phyloP scores from a whole-genome alignment of 768 basidiomycete species.

The Candolleomyces eurysporus region DNA sequence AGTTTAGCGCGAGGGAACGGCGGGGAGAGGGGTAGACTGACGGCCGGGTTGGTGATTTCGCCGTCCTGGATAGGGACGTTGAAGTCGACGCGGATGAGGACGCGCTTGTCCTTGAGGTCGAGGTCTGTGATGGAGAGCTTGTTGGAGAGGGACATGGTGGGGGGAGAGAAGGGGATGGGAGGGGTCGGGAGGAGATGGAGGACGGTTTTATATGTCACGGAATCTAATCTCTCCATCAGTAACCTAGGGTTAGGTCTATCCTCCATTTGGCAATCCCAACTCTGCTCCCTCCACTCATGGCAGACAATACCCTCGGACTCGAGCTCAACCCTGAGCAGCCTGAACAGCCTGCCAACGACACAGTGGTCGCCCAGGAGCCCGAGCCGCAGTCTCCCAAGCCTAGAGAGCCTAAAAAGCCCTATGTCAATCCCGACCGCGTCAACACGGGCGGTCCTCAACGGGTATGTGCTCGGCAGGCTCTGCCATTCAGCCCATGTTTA shows the following conservation, averaged over 20 bases:
- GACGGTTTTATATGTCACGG: constrained; percentile 16
- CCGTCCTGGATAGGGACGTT: constrained; percentile 91
- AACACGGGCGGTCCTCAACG: constrained; percentile 77
- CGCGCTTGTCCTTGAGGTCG: constrained; percentile 81
- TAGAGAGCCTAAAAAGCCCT: constrained; percentile 65
- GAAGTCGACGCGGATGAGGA: constrained; percentile 95
- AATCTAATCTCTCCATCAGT: constrained; percentile 18
- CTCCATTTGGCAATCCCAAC: constrained; percentile 13
- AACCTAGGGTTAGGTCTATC: constrained; percentile 27
- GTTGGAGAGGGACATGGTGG: constrained; percentile 87
- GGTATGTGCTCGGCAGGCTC: constrained; percentile 36
- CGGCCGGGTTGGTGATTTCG: constrained; percentile 94
- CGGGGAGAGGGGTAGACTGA: constrained; percentile 39
- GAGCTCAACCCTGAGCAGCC: constrained; percentile 40
- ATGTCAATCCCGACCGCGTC: constrained; percentile 81
- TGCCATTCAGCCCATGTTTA: neutral
- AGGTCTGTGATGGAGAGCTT: constrained; percentile 93
- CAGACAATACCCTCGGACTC: constrained; percentile 67
- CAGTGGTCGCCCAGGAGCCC: constrained; percentile 13
- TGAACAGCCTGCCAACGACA: constrained; percentile 11
- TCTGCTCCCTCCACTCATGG: constrained; percentile 32
- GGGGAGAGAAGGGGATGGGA: constrained; percentile 12
- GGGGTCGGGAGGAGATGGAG: constrained; percentile 13
- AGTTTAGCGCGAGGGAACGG: constrained; percentile 14
- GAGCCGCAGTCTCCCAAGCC: constrained; percentile 16